phyloP scores from a whole-genome alignment of 352 stramenopile species.

The Phytopythium kandeliae region DNA sequence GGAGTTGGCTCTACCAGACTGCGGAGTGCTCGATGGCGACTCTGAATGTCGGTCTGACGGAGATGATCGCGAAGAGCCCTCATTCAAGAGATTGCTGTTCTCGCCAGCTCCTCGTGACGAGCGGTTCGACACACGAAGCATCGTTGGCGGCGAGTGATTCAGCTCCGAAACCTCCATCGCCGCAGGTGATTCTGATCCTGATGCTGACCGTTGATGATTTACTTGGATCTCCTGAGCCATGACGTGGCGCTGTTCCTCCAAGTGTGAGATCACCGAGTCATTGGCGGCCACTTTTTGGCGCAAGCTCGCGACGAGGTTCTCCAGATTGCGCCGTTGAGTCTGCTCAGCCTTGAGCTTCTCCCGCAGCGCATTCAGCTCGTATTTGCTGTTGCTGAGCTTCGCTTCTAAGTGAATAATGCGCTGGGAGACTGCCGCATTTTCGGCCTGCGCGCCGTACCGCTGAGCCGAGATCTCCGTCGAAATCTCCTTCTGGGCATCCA shows the following conservation, averaged over 20 bases:
- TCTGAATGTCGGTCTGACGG: constrained; percentile 17
- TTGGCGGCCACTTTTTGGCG: constrained; percentile 63
- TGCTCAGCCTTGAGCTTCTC: constrained; percentile 52
- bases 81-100: neutral
- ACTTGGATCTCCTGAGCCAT: constrained; percentile 73
- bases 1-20: constrained; percentile 9
- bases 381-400: constrained; percentile 66
- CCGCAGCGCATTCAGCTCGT: constrained; percentile 54
- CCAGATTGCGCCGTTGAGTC: constrained; percentile 47
- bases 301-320: constrained; percentile 56
- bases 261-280: constrained; percentile 46
- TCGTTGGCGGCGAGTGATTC: constrained; percentile 26
- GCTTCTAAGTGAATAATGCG: constrained; percentile 73
- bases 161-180: constrained; percentile 69
- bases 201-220: constrained; percentile 30
- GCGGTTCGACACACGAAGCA: constrained; percentile 4
- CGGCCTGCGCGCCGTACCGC: constrained; percentile 63
- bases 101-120: neutral
- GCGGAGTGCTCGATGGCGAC: constrained; percentile 15
- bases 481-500: constrained; percentile 63
- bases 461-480: constrained; percentile 77
- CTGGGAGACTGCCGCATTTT: constrained; percentile 70
- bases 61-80: constrained; percentile 6
- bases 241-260: constrained; percentile 69
- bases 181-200: constrained; percentile 21